Conservation (phyloP, 78 protist genomes). For the Dictyostelium brefeldianum region DNA sequence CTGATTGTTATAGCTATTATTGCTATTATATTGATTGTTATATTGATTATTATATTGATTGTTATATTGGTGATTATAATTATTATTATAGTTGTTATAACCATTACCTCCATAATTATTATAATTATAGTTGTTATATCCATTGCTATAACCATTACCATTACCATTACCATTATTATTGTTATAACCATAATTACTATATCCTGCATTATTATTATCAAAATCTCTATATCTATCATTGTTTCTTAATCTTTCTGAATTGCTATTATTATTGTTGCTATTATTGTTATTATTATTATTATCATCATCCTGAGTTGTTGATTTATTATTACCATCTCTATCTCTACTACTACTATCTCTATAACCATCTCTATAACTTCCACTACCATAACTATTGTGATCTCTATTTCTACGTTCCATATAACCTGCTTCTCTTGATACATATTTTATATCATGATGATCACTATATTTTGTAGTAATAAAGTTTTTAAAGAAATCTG, state of each 20-base stretch:
- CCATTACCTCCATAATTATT: no score
- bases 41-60: no score
- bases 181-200: background rate
- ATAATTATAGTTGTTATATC: no score
- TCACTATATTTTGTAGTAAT: background rate
- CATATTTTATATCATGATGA: background rate
- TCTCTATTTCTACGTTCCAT: no score
- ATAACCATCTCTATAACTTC: no score
- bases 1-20: no score
- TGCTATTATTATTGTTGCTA: background rate
- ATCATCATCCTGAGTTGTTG: background rate
- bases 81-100: background rate
- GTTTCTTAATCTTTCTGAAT: background rate
- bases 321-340: no score
- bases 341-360: no score
- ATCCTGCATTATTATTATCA: background rate
- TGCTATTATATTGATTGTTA: no score
- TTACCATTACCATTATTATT: background rate
- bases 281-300: background rate
- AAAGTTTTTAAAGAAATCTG: conserved; percentile 21
- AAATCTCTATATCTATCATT: conserved; percentile 20
- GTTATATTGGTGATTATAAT: background rate
- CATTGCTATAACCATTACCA: no score
- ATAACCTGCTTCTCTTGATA: background rate
- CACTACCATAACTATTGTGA: no score